Conservation (phyloP, 225 moss, liverwort and hornwort genomes). For the Sphagnum contortum region DNA sequence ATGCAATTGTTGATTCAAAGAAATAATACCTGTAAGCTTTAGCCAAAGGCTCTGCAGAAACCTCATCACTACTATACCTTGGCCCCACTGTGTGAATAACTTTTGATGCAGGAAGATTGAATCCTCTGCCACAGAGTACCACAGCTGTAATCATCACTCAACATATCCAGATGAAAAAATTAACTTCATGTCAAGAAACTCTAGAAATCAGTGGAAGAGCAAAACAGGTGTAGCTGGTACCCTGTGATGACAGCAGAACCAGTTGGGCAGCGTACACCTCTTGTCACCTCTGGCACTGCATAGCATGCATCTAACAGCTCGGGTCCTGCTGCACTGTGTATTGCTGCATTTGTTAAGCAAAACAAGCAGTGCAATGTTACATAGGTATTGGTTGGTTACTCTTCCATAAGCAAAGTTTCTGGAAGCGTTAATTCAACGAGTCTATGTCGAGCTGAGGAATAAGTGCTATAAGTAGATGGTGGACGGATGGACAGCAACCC, state of each 20-base stretch:
- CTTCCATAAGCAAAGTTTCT: background rate
- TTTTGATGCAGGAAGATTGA: conserved; percentile 20
- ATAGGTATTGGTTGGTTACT: no score
- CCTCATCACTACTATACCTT: conserved; percentile 6
- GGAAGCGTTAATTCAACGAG: background rate
- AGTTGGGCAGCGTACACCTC: conserved; percentile 33
- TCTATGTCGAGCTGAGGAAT: background rate
- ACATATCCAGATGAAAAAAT: no score
- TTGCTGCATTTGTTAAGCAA: conserved; percentile 21
- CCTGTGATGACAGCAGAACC: conserved; percentile 34
- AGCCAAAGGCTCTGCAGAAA: conserved; percentile 8
- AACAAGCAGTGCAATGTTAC: background rate
- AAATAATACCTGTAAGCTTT: conserved; percentile 20
- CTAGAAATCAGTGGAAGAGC: no score
- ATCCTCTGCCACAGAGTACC: conserved; percentile 19
- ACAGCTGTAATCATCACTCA: no score
- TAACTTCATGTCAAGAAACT: no score
- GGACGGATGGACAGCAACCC: background rate
- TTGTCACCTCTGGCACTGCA: conserved; percentile 16
- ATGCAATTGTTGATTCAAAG: background rate
- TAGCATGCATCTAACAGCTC: conserved; percentile 33
- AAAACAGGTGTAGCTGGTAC: conserved; percentile 6
- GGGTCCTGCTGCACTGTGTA: conserved; percentile 30
- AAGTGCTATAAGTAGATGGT: background rate
- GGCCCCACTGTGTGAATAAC: conserved; percentile 49